Evolutionary conservation across 768 basidiomycete species (phyloP).

Genomic region (Auricularia heimuer): DNA sequence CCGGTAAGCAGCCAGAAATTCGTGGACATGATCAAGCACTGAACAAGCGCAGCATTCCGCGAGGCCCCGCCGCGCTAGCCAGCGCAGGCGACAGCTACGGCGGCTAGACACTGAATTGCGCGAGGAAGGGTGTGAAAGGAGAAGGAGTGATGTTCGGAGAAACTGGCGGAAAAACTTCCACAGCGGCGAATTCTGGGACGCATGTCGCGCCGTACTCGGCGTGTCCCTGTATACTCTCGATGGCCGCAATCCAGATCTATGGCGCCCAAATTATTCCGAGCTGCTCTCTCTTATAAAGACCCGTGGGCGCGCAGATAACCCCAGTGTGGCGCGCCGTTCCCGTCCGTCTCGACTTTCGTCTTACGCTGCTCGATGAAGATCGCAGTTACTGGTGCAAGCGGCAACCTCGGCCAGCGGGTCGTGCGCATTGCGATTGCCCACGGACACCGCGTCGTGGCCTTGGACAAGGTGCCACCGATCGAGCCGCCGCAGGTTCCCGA

Average conservation of each 20-base stretch:
- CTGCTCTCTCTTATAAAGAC: neutral
- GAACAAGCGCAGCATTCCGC: too few species aligned
- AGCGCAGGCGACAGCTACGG: too few species aligned
- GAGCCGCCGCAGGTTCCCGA: neutral
- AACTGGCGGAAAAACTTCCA: neutral
- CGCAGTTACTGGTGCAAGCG: slow-evolving; percentile 52
- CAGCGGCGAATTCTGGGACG: neutral
- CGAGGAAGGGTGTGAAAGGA: neutral
- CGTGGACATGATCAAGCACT: too few species aligned
- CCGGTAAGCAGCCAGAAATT: too few species aligned
- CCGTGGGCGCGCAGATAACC: neutral
- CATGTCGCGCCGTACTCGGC: neutral
- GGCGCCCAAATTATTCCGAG: slow-evolving; percentile 1
- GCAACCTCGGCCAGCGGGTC: slow-evolving; percentile 44
- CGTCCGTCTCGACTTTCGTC: neutral
- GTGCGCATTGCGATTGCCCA: slow-evolving; percentile 37
- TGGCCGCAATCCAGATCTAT: neutral
- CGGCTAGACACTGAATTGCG: too few species aligned
- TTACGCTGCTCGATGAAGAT: slow-evolving; percentile 33
- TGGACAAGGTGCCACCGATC: slow-evolving; percentile 29
- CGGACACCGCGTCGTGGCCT: slow-evolving; percentile 44
- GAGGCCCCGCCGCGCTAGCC: too few species aligned
- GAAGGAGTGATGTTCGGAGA: neutral
- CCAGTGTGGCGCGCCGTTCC: neutral
- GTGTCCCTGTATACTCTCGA: neutral